Percentiles rank a stretch among this genome's conserved stretches.
Conservation (phyloP, 1,284 basidiomycete genomes). For the Ustilago loliicola region DNA sequence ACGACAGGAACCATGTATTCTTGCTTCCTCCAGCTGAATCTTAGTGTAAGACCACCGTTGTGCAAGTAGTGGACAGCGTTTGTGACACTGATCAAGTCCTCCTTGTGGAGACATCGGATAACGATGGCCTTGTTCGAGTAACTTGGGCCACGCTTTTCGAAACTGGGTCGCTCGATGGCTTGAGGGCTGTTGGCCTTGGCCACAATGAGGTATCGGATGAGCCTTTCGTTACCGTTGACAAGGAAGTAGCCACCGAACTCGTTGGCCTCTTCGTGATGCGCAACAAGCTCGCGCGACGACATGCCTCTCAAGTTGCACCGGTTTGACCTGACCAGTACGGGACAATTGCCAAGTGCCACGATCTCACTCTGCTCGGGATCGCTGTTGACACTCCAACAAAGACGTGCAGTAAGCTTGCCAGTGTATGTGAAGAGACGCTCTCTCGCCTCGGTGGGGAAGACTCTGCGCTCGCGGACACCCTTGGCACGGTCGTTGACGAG, state of each 20-base stretch:
- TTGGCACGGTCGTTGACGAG: slow-evolving; percentile 88
- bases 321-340: slow-evolving; percentile 98
- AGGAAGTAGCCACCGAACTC: slow-evolving; percentile 99
- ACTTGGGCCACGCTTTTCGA: slow-evolving; percentile 89
- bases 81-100: slow-evolving; percentile 74
- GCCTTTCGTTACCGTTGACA: slow-evolving; percentile 98
- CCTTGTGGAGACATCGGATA: slow-evolving; percentile 86
- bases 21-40: slow-evolving; percentile 97
- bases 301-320: slow-evolving; percentile 90
- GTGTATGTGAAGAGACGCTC: slow-evolving; percentile 93
- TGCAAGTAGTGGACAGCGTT: slow-evolving; percentile 97
- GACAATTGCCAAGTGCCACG: slow-evolving; percentile 90
- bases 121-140: slow-evolving; percentile 95
- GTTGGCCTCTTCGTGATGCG: slow-evolving; percentile 93
- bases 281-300: slow-evolving; percentile 87
- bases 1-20: slow-evolving; percentile 99
- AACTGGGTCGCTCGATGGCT: slow-evolving; percentile 86
- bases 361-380: slow-evolving; percentile 81
- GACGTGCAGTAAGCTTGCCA: slow-evolving; percentile 88
- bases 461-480: slow-evolving; percentile 80
- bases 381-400: slow-evolving; percentile 86
- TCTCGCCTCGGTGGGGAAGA: slow-evolving; percentile 80
- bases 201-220: slow-evolving; percentile 96
- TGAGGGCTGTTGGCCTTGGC: slow-evolving; percentile 90
- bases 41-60: slow-evolving; percentile 93